phyloP scores from a whole-genome alignment of 73 alveolate genomes.

The Halteria grandinella region DNA sequence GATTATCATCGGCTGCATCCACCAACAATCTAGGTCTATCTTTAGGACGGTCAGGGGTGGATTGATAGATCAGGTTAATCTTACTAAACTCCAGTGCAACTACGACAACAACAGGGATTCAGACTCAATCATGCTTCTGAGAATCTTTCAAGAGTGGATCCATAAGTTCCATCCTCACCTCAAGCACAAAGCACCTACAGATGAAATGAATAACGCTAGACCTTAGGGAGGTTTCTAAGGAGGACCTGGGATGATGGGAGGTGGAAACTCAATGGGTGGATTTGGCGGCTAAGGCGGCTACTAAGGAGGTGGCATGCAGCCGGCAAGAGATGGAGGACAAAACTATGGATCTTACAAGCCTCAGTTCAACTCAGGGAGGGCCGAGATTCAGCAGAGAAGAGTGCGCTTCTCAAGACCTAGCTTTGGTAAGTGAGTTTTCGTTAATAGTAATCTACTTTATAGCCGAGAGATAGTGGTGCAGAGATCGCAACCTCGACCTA shows the following conservation, averaged over 20 bases:
- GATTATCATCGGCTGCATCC: conserved; percentile 81
- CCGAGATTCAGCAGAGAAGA: conserved; percentile 22
- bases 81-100: conserved; percentile 24
- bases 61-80: conserved; percentile 9
- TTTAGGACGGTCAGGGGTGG: conserved; percentile 7
- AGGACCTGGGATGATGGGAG: background rate
- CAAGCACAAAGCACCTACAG: conserved; percentile 3
- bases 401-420: conserved; percentile 30
- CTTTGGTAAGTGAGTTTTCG: background rate
- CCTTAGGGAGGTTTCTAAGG: background rate
- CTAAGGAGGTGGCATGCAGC: too few relatives aligned
- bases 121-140: conserved; percentile 52
- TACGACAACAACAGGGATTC: conserved; percentile 53
- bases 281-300: too few relatives aligned
- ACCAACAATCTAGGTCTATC: conserved; percentile 71
- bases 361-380: background rate
- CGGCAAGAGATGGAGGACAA: too few relatives aligned
- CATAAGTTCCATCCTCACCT: conserved; percentile 62
- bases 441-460: background rate
- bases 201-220: background rate
- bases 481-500: conserved; percentile 44
- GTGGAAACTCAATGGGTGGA: too few relatives aligned
- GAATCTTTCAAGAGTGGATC: conserved; percentile 51
- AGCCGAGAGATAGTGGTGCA: conserved; percentile 66
- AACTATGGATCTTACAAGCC: too few relatives aligned